Evolutionary conservation across 345 rosid genomes (phyloP).

Genomic region (Psidium guajava): DNA sequence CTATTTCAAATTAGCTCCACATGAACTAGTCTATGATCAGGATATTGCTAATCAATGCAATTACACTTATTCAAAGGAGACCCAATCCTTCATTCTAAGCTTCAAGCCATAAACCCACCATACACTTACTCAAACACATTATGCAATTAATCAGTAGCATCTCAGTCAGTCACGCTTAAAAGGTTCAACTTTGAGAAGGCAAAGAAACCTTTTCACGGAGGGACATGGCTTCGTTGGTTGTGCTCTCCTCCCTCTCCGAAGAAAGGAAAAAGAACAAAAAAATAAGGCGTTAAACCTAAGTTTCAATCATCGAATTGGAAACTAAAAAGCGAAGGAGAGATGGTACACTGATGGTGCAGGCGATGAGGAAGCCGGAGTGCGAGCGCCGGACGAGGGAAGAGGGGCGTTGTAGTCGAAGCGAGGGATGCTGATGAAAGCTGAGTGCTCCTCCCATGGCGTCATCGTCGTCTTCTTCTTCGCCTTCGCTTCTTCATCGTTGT

Average conservation of each 20-base stretch:
- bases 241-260: slow-evolving; percentile 85
- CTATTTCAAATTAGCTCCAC: background rate
- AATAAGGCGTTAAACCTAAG: background rate
- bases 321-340: background rate
- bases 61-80: background rate
- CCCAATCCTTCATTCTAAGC: background rate
- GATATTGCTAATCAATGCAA: background rate
- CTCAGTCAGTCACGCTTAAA: background rate
- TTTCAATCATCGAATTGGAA: background rate
- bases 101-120: background rate
- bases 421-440: slow-evolving; percentile 66
- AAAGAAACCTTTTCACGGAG: slow-evolving; percentile 50
- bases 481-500: background rate
- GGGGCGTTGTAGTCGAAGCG: slow-evolving; percentile 87
- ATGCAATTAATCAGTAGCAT: background rate
- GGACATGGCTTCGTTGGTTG: slow-evolving; percentile 58
- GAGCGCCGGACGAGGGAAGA: slow-evolving; percentile 58
- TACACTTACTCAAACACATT: background rate
- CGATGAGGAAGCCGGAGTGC: slow-evolving; percentile 75
- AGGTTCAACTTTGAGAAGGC: background rate
- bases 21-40: background rate
- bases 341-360: slow-evolving; percentile 46
- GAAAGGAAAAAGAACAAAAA: background rate
- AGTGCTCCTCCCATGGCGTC: slow-evolving; percentile 86
- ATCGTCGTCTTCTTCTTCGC: slow-evolving; percentile 5